A percentile compares a stretch with the other conserved stretches of the same genome.
Evolutionary conservation across 1,284 basidiomycete genomes (phyloP).

Genomic region (Trichosporon sp.): DNA sequence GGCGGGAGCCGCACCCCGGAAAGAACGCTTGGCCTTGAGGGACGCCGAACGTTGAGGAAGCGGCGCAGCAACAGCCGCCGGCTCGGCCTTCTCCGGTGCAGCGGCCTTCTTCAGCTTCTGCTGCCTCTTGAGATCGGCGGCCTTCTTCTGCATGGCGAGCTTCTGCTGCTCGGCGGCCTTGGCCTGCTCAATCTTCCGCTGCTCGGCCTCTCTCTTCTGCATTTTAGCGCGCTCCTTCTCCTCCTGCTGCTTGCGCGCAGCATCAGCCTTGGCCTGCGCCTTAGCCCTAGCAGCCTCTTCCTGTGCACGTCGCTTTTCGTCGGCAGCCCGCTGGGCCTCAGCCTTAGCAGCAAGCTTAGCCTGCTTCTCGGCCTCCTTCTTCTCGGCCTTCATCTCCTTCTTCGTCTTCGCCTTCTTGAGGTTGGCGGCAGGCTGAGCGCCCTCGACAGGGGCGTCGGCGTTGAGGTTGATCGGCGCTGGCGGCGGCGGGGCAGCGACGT

Average conservation of each 20-base stretch:
- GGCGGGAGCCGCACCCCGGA: conserved; percentile 4
- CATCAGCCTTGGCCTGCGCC: conserved; percentile 16
- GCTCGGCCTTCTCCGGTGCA: background rate
- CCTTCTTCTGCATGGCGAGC: background rate
- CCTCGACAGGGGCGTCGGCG: background rate
- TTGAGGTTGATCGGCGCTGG: background rate
- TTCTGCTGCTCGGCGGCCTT: background rate
- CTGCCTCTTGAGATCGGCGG: background rate
- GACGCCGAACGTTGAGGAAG: no score
- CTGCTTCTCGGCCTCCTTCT: conserved; percentile 27
- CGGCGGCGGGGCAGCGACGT: background rate
- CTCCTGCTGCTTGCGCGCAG: conserved; percentile 17
- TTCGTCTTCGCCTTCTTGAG: conserved; percentile 57
- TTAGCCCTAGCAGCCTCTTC: conserved; percentile 17
- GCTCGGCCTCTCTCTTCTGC: conserved; percentile 6
- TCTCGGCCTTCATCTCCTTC: conserved; percentile 66
- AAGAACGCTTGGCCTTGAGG: conserved; percentile 1
- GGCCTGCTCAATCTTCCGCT: background rate
- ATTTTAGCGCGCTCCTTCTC: conserved; percentile 20
- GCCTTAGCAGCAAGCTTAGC: conserved; percentile 12
- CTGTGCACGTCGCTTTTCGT: conserved; percentile 16
- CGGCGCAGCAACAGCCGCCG: no score
- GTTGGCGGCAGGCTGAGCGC: background rate
- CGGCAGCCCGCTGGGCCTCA: conserved; percentile 12
- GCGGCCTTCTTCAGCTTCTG: background rate